Evolutionary conservation across 331 rosid species (phyloP).

Genomic region (Erythrophleum ivorense): DNA sequence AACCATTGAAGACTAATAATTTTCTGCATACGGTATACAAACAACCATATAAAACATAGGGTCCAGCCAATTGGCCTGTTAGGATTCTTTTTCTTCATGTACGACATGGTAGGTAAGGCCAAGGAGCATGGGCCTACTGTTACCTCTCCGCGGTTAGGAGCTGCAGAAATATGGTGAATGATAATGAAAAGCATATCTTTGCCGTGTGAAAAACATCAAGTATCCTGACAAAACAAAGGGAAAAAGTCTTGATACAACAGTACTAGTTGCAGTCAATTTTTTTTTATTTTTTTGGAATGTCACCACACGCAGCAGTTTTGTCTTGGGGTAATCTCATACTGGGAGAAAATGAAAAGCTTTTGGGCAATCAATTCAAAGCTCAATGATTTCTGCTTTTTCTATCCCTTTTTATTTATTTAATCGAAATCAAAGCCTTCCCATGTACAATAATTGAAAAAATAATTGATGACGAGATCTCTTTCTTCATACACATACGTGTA

Average conservation of each 20-base stretch:
- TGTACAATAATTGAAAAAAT: conserved; percentile 32
- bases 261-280: conserved; percentile 33
- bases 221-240: conserved; percentile 43
- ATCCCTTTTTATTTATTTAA: not conserved
- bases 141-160: conserved; percentile 34
- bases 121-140: conserved; percentile 47
- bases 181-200: conserved; percentile 47
- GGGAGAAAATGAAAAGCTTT: conserved; percentile 31
- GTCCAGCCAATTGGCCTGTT: conserved; percentile 47
- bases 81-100: conserved; percentile 48
- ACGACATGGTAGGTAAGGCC: conserved; percentile 44
- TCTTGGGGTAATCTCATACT: conserved; percentile 29
- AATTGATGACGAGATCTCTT: not conserved
- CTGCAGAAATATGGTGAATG: conserved; percentile 42
- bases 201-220: conserved; percentile 50
- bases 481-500: conserved; percentile 15
- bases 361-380: not conserved
- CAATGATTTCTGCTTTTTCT: conserved; percentile 23
- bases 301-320: conserved; percentile 15
- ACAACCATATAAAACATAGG: conserved; percentile 33
- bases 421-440: not conserved
- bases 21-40: conserved; percentile 33
- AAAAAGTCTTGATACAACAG: conserved; percentile 29
- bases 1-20: conserved; percentile 35
- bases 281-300: not conserved